phyloP scores from a whole-genome alignment of 495 filamentous ascomycete genomes.

The Daldinia vernicosa region DNA sequence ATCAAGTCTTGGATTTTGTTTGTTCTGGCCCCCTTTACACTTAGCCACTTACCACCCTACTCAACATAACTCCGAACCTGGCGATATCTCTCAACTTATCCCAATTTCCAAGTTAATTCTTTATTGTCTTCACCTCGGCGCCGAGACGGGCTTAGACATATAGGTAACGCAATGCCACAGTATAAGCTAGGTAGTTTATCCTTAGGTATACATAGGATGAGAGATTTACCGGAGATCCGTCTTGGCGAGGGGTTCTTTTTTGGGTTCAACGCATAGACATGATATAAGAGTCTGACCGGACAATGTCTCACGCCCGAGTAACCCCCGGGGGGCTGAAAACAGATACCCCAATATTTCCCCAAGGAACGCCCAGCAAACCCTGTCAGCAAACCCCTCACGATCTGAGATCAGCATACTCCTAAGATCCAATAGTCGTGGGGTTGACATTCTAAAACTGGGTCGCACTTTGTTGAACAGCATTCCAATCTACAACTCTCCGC shows the following conservation, averaged over 20 bases:
- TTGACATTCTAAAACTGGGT: background rate
- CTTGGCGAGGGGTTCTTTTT: constrained; percentile 41
- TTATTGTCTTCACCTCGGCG: constrained; percentile 35
- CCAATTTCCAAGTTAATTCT: constrained; percentile 35
- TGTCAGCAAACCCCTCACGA: constrained; percentile 21
- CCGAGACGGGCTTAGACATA: constrained; percentile 30
- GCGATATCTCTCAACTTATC: constrained; percentile 33
- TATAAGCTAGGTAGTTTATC: constrained; percentile 12
- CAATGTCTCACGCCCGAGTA: constrained; percentile 15
- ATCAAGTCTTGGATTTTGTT: constrained; percentile 22
- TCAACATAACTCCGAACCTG: constrained; percentile 37
- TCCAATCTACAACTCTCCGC: background rate
- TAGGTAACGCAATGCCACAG: constrained; percentile 27
- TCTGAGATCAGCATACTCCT: constrained; percentile 30
- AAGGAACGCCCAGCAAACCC: constrained; percentile 10
- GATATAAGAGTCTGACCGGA: constrained; percentile 19
- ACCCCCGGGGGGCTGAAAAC: constrained; percentile 12
- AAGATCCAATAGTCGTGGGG: constrained; percentile 21
- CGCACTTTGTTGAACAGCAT: constrained; percentile 15
- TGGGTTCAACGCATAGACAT: constrained; percentile 15
- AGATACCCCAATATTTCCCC: constrained; percentile 28
- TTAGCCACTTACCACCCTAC: constrained; percentile 8
- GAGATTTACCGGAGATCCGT: constrained; percentile 44
- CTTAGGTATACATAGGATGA: constrained; percentile 28
- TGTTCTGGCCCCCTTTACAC: constrained; percentile 17